These are phyloP conservation scores for Aspergillus sclerotiicarbonarius DNA, from an alignment of 495 filamentous ascomycete species.

Conservation along the genomic window DNA sequence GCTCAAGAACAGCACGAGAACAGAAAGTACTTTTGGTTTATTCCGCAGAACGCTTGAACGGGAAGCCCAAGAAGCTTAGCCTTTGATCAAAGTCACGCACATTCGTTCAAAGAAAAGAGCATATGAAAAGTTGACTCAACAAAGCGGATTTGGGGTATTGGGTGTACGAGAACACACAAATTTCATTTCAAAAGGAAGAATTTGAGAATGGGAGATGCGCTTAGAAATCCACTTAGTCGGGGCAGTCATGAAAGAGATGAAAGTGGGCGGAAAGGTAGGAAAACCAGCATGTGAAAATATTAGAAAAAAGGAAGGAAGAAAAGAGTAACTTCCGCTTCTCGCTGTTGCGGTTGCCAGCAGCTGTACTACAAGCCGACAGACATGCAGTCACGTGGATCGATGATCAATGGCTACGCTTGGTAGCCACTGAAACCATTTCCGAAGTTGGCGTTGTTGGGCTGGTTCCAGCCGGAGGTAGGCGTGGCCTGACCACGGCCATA, in stretches of 20 bases:
- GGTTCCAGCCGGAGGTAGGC: conserved; percentile 72
- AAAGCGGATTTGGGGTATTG: conserved; percentile 50
- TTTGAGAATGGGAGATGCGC: conserved; percentile 39
- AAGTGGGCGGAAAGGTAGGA: conserved; percentile 13
- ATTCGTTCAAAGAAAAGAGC: conserved; percentile 31
- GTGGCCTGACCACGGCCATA: conserved; percentile 80
- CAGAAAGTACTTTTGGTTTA: conserved; percentile 43
- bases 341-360: conserved; percentile 13
- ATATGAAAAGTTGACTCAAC: conserved; percentile 36
- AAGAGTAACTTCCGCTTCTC: conserved; percentile 14
- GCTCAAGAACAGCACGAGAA: conserved; percentile 27
- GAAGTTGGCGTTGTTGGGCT: conserved; percentile 50
- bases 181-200: conserved; percentile 47
- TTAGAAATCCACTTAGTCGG: conserved; percentile 41
- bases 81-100: conserved; percentile 31
- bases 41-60: conserved; percentile 36
- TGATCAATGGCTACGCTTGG: conserved; percentile 41
- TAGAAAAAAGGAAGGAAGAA: conserved; percentile 15
- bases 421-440: conserved; percentile 55
- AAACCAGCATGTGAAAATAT: conserved; percentile 12
- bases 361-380: conserved; percentile 12
- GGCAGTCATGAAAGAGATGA: conserved; percentile 28
- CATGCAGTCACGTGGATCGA: conserved; percentile 10
- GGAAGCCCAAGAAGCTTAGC: conserved; percentile 37
- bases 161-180: conserved; percentile 47